phyloP scores from a whole-genome alignment of 2,329 filamentous ascomycete species.

The Zymoseptoria pseudotritici region DNA sequence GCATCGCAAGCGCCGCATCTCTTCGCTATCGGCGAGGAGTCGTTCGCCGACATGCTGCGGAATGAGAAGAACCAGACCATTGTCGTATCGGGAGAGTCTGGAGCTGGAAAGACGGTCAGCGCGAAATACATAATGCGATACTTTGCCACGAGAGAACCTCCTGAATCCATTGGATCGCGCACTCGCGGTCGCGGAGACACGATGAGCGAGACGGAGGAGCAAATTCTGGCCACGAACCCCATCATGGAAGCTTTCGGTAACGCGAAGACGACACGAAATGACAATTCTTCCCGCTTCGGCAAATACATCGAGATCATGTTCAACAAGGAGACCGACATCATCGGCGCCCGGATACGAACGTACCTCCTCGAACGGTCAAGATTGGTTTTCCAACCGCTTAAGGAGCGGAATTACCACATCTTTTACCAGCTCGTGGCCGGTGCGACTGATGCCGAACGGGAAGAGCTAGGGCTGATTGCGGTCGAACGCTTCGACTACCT shows the following conservation, averaged over 20 bases:
- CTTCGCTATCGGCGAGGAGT: slow-evolving; percentile 97
- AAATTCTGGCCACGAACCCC: slow-evolving; percentile 94
- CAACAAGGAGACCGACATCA: slow-evolving; percentile 88
- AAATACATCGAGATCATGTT: slow-evolving; percentile 99
- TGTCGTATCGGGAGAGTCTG: slow-evolving; percentile 97
- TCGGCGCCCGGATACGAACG: slow-evolving; percentile 92
- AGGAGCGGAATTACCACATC: slow-evolving; percentile 98
- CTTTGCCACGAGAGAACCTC: slow-evolving; percentile 93
- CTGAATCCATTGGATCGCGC: slow-evolving; percentile 73
- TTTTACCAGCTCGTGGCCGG: slow-evolving; percentile 97
- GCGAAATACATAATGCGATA: slow-evolving; percentile 99
- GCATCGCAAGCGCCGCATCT: slow-evolving; percentile 95
- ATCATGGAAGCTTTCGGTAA: slow-evolving; percentile 99
- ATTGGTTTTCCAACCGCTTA: slow-evolving; percentile 92
- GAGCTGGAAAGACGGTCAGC: slow-evolving; percentile 97
- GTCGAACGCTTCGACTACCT: slow-evolving; percentile 92
- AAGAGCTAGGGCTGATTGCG: slow-evolving; percentile 70
- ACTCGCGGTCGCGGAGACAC: slow-evolving; percentile 65
- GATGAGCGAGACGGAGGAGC: slow-evolving; percentile 98
- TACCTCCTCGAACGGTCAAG: slow-evolving; percentile 92
- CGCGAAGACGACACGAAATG: slow-evolving; percentile 98
- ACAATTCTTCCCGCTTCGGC: slow-evolving; percentile 97
- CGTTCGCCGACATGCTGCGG: slow-evolving; percentile 96
- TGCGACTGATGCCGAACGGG: slow-evolving; percentile 72
- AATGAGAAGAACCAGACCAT: slow-evolving; percentile 96